A percentile compares a stretch with the other conserved stretches of the same genome.
Conservation (phyloP, 345 rosid genomes). For the Linum usitatissimum region DNA sequence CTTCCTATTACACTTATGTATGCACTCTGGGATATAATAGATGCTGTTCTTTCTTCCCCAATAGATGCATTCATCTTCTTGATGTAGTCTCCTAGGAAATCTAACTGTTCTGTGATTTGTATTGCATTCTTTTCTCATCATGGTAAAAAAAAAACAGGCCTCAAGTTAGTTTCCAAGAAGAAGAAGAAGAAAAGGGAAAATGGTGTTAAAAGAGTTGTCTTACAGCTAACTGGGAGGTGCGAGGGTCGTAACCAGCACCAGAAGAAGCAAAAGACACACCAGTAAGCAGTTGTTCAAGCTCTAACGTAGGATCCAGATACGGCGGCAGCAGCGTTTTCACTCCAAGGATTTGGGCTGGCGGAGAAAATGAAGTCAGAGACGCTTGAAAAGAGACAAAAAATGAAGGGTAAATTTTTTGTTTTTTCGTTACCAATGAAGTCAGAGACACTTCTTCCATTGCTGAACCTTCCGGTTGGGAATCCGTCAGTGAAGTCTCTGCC, state of each 20-base stretch:
- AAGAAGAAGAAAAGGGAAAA: background rate
- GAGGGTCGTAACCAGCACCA: conserved; percentile 29
- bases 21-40: background rate
- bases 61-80: background rate
- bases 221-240: conserved; percentile 6
- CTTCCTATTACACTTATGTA: background rate
- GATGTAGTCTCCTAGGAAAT: background rate
- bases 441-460: conserved; percentile 31
- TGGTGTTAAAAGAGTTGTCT: background rate
- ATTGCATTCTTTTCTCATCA: background rate
- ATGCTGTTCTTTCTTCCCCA: background rate
- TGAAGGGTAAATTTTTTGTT: background rate
- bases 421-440: conserved; percentile 22
- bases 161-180: background rate
- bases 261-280: conserved; percentile 34
- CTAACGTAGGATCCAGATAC: conserved; percentile 21
- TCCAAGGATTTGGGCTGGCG: conserved; percentile 22
- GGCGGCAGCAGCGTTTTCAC: conserved; percentile 25
- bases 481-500: conserved; percentile 28
- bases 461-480: conserved; percentile 27
- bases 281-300: conserved; percentile 15
- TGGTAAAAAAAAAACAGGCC: background rate
- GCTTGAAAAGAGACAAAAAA: background rate
- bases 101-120: background rate
- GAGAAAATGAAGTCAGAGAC: background rate